phyloP scores from a whole-genome alignment of 805 yeast species.

The Zygoascus ofunaensis region DNA sequence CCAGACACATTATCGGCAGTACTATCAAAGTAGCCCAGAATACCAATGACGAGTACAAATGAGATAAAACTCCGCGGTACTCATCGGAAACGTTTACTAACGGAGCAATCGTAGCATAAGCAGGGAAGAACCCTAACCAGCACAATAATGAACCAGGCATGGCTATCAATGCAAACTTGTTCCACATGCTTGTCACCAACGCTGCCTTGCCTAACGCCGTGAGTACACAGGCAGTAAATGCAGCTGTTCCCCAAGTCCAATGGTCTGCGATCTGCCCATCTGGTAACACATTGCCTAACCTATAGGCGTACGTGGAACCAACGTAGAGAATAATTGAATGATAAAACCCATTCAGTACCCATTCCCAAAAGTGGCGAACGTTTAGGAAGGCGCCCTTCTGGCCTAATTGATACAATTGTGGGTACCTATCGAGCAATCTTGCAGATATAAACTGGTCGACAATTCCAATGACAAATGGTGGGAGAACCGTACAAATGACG shows the following conservation, averaged over 20 bases:
- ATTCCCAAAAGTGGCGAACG: constrained; percentile 89
- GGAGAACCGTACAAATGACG: constrained; percentile 86
- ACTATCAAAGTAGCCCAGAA: constrained; percentile 81
- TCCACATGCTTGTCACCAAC: constrained; percentile 85
- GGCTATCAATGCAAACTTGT: constrained; percentile 81
- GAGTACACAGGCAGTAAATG: constrained; percentile 76
- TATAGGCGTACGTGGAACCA: constrained; percentile 59
- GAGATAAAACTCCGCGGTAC: constrained; percentile 68
- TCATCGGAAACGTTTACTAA: constrained; percentile 71
- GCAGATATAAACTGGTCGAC: constrained; percentile 95
- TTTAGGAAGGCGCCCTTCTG: constrained; percentile 84
- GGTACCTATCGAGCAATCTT: constrained; percentile 79
- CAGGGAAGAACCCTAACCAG: constrained; percentile 83
- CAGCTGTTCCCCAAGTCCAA: constrained; percentile 92
- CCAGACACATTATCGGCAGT: constrained; percentile 64
- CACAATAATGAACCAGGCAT: constrained; percentile 87
- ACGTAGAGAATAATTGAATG: constrained; percentile 82
- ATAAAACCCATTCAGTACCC: constrained; percentile 92
- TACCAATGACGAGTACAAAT: constrained; percentile 63
- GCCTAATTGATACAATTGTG: constrained; percentile 85
- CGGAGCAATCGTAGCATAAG: constrained; percentile 81
- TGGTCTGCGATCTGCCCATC: constrained; percentile 71
- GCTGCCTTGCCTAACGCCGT: constrained; percentile 96
- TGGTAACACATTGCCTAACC: constrained; percentile 50
- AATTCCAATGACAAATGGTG: constrained; percentile 93